Evolutionary conservation across 345 rosid genomes (phyloP).

Genomic region (Populus tremula): DNA sequence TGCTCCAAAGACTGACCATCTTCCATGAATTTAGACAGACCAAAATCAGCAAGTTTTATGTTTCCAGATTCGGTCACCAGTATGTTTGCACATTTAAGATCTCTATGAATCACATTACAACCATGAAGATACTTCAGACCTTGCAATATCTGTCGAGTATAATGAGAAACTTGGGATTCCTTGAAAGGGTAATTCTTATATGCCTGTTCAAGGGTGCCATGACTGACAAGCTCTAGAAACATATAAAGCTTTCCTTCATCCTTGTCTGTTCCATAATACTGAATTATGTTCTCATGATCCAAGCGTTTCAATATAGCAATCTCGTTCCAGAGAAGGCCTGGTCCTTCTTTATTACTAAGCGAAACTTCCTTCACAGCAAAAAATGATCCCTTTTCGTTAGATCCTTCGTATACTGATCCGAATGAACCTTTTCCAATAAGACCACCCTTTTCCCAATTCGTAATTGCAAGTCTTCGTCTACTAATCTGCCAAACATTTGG

Average conservation of each 20-base stretch:
- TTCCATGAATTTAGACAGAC: constrained; percentile 28
- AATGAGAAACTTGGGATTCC: constrained; percentile 26
- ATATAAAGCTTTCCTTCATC: constrained; percentile 24
- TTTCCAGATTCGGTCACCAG: constrained; percentile 32
- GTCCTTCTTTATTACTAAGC: too few species aligned
- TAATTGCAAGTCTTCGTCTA: too few species aligned
- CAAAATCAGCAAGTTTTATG: constrained; percentile 44
- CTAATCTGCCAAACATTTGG: too few species aligned
- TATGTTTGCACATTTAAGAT: constrained; percentile 44
- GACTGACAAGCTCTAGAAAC: constrained; percentile 30
- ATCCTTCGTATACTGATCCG: background rate
- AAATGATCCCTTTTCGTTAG: background rate
- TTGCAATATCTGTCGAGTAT: constrained; percentile 10
- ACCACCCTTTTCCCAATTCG: background rate
- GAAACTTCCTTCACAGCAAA: background rate
- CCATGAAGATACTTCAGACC: constrained; percentile 16
- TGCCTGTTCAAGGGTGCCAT: constrained; percentile 25
- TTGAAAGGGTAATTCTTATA: constrained; percentile 5
- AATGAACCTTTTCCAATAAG: background rate
- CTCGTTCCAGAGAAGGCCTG: background rate
- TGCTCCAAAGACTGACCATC: background rate
- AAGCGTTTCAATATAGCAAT: too few species aligned
- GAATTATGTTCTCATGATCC: background rate
- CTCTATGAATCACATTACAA: constrained; percentile 27
- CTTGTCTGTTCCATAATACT: background rate